Evolutionary conservation across 1,284 basidiomycete genomes (phyloP).

Genomic region (Microbotryum lychnidis-dioicae): DNA sequence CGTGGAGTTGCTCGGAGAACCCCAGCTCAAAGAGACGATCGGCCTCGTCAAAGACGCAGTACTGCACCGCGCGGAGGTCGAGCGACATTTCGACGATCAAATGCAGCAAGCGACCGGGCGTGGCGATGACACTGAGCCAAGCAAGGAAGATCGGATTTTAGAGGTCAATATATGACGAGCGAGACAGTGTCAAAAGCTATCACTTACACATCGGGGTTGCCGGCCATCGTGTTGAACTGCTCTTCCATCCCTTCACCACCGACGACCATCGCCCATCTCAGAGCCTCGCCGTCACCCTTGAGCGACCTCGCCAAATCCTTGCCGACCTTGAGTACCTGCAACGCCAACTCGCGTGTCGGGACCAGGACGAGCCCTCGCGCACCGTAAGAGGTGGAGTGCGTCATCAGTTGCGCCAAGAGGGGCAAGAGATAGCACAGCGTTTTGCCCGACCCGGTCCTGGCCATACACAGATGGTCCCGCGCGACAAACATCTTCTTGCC

Average conservation of each 20-base stretch:
- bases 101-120: conserved; percentile 92
- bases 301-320: conserved; percentile 79
- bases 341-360: conserved; percentile 86
- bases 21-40: conserved; percentile 92
- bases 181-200: neutral
- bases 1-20: conserved; percentile 82
- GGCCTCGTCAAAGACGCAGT: conserved; percentile 95
- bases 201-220: conserved; percentile 86
- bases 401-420: conserved; percentile 73
- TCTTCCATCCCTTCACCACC: conserved; percentile 94
- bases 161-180: neutral
- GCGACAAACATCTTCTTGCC: conserved; percentile 44
- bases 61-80: conserved; percentile 78
- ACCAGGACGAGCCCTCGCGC: conserved; percentile 81
- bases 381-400: conserved; percentile 72
- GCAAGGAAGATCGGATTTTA: neutral
- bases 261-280: conserved; percentile 90
- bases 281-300: conserved; percentile 45
- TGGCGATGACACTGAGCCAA: conserved; percentile 73
- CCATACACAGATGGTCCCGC: conserved; percentile 95
- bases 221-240: conserved; percentile 91
- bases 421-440: conserved; percentile 95
- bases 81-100: conserved; percentile 94
- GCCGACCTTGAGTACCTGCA: conserved; percentile 89
- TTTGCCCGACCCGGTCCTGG: conserved; percentile 95